Base-by-base conservation (phyloP, 2,329 filamentous ascomycete species). In the Penicillium brasilianum region DNA sequence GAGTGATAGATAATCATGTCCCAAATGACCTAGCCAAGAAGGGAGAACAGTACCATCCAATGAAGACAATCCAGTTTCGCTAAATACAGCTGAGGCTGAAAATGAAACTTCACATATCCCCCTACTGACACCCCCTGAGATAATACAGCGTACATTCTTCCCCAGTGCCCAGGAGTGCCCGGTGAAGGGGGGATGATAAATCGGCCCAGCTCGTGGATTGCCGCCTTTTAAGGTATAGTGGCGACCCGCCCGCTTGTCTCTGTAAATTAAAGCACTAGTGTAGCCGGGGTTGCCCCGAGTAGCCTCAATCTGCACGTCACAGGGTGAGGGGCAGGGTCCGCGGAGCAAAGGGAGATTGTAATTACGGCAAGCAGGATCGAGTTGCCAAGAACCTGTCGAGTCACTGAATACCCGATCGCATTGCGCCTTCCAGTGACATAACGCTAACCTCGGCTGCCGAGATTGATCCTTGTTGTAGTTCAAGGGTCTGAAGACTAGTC, bases 21-120 rank as follows among this genome's bases (percentile, higher is more conserved):
- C 43, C 43, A 9, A 16, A 28, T 46, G 25, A 28, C 25, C 25
- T 28, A 28, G 25, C 6, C 25, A 28, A 28, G 25, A 3, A 4
- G 16, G n/a, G 30, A 18, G 30, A 22, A 49, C 8, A 11, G 14
- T 34, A 50, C 3, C 30, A 39, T 39, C 20, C 32, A 16, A 36
- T 25, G 34, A 14, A 53, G 18, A 25, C 10, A 20, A 30, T 20
- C 34, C 14, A n/a, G 16, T 11, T 16, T 16, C 5, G 28, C 8
- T 22, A 36, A 48, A 6, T 30, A n/a, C 22, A 37, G 41, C 56
- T 62, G 63, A 63, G 63, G 63, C 64, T 63, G 60, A 57, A 55
- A 60, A 58, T 48, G 30, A 60, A 58, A 55, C 44, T 32, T 30
- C 9, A 30, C 39, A 53, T 20, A n/a, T 6, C 3, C 46, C 54